A percentile compares a stretch with the other conserved stretches of the same genome.
Conservation (phyloP, 164 flowering plant genomes). For the Hamamelis virginiana region DNA sequence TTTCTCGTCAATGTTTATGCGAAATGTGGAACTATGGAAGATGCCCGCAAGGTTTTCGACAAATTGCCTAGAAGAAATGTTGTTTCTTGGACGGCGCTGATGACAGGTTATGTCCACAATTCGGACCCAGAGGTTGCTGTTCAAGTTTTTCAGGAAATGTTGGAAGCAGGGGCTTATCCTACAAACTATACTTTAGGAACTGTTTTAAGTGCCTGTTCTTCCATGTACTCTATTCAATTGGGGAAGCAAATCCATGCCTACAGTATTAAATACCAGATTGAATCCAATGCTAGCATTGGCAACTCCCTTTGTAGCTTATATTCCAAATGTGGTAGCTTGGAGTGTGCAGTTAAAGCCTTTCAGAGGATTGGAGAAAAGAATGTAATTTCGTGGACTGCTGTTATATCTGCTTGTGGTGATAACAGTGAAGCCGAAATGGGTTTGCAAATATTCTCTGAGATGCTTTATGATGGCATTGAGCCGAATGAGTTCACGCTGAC, state of each 20-base stretch:
- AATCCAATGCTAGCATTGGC: slow-evolving; percentile 54
- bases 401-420: slow-evolving; percentile 64
- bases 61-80: slow-evolving; percentile 53
- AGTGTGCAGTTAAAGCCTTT: slow-evolving; percentile 57
- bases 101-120: slow-evolving; percentile 71
- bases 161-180: slow-evolving; percentile 67
- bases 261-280: slow-evolving; percentile 53
- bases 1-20: slow-evolving; percentile 67
- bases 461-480: slow-evolving; percentile 36
- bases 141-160: slow-evolving; percentile 51
- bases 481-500: slow-evolving; percentile 62
- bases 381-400: slow-evolving; percentile 84
- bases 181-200: slow-evolving; percentile 63
- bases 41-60: slow-evolving; percentile 60
- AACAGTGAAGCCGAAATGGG: slow-evolving; percentile 55
- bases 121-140: slow-evolving; percentile 54
- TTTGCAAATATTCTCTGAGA: slow-evolving; percentile 40
- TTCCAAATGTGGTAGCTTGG: slow-evolving; percentile 53
- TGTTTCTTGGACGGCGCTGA: slow-evolving; percentile 71
- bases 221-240: slow-evolving; percentile 33
- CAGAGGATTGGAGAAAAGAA: slow-evolving; percentile 52
- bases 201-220: slow-evolving; percentile 63
- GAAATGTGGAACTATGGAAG: slow-evolving; percentile 64
- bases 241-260: slow-evolving; percentile 75
- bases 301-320: slow-evolving; percentile 74